Base-by-base conservation (phyloP, 1,284 basidiomycete genomes). In the Marasmius sp. region DNA sequence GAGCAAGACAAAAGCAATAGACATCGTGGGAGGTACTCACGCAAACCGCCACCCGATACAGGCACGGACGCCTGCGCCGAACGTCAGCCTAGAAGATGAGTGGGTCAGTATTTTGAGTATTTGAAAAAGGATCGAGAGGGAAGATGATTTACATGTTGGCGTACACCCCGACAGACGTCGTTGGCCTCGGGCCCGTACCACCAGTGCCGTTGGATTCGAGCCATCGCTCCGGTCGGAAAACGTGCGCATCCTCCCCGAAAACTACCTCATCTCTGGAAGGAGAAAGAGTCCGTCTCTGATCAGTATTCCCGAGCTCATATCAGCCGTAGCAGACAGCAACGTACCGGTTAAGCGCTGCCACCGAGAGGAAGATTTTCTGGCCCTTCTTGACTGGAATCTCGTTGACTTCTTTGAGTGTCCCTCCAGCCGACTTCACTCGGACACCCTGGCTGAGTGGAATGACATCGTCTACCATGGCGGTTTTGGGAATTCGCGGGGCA, bases 31-130 rank as follows among this genome's bases (percentile, higher is more conserved):
- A 41, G 18, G 41, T 47, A 61, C 70, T 39, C 63, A 77, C 75
- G 81, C 81, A 66, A 86, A 83, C 61, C 81, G 77, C 83, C 84
- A 85, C 20, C 80, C 81, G 20, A 82, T 74, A 64, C 79, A 82
- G 1, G 75, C 68, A 34, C 78, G 73, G 33, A 73, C 62, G 9
- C 80, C 82, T 18, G 76, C 74, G 20, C 76, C 65, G 63, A 83
- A 85, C 8, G 76, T 80, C 66, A 83, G 69, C 47, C 79, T 82
- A 61, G 16, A 34, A 57, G 33, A 12, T 48, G 43, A 60, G 54
- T 61, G 45, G 49, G 18, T 56, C 33, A 27, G 27, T 47, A 20
- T 53, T 11, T 58, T 11, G 20, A 38, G 47, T 58, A 45, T 49
- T 6, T 53, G n/a, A 11, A 11, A 53, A 4, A 9, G 49, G 50